These are phyloP conservation scores for Phoma herbarum DNA, from an alignment of 2,329 filamentous ascomycete species.

Conservation along the genomic window DNA sequence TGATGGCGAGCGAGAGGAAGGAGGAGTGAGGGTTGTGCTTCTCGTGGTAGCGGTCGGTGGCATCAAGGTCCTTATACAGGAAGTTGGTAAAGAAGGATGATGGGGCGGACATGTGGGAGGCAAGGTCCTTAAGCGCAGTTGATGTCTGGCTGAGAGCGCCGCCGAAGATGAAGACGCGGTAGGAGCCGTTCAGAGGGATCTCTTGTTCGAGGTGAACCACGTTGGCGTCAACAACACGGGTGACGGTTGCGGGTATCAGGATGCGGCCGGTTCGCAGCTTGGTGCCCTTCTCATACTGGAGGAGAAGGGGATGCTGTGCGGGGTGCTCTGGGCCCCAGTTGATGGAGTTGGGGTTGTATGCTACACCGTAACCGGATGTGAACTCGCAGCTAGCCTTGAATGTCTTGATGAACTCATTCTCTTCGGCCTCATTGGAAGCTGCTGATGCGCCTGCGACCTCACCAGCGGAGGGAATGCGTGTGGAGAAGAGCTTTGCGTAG, in stretches of 20 bases:
- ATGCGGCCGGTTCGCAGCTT: slow-evolving; percentile 78
- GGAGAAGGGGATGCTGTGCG: slow-evolving; percentile 74
- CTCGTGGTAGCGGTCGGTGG: slow-evolving; percentile 70
- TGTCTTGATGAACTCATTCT: slow-evolving; percentile 85
- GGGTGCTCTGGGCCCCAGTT: slow-evolving; percentile 83
- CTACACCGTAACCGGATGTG: slow-evolving; percentile 90
- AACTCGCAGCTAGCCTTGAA: slow-evolving; percentile 95
- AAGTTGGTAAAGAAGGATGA: slow-evolving; percentile 77
- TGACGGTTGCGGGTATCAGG: slow-evolving; percentile 81
- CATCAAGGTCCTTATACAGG: slow-evolving; percentile 66
- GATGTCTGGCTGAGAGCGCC: slow-evolving; percentile 68
- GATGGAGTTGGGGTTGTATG: slow-evolving; percentile 80
- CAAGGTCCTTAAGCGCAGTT: slow-evolving; percentile 75
- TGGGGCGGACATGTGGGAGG: slow-evolving; percentile 68
- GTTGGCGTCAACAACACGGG: slow-evolving; percentile 86
- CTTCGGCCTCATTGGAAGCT: slow-evolving; percentile 49
- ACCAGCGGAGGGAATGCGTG: slow-evolving; percentile 74
- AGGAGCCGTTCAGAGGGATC: slow-evolving; percentile 86
- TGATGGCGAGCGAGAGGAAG: slow-evolving; percentile 81
- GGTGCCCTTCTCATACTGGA: slow-evolving; percentile 62
- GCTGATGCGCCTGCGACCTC: slow-evolving; percentile 76
- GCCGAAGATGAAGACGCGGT: slow-evolving; percentile 86
- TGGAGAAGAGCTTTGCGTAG: slow-evolving; percentile 90
- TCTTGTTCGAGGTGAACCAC: slow-evolving; percentile 91
- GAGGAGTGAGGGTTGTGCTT: slow-evolving; percentile 82